These are phyloP conservation scores for Aphanomyces stellatus DNA, from an alignment of 352 stramenopile genomes.

Conservation along the genomic window DNA sequence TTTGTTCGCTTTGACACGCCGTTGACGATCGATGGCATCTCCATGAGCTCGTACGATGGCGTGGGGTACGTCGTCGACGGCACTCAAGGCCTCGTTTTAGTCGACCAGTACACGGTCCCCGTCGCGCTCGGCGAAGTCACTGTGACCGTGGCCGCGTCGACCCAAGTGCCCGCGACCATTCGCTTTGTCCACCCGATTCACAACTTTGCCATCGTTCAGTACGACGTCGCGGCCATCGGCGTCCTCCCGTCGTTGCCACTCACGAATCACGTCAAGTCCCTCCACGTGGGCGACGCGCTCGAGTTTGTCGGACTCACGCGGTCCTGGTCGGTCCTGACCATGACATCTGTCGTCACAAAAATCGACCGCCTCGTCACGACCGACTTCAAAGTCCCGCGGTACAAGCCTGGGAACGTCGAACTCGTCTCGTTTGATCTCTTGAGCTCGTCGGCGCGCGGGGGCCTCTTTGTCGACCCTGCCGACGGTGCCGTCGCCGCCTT, in stretches of 20 bases:
- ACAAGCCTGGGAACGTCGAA: slow-evolving; percentile 77
- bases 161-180: slow-evolving; percentile 79
- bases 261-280: slow-evolving; percentile 45
- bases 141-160: slow-evolving; percentile 79
- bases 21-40: slow-evolving; percentile 88
- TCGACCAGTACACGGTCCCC: slow-evolving; percentile 88
- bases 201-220: slow-evolving; percentile 87
- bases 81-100: slow-evolving; percentile 73
- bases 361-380: slow-evolving; percentile 67
- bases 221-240: slow-evolving; percentile 64
- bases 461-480: slow-evolving; percentile 74
- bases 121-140: slow-evolving; percentile 78
- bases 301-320: slow-evolving; percentile 80
- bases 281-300: slow-evolving; percentile 58
- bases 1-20: slow-evolving; percentile 89
- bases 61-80: slow-evolving; percentile 82
- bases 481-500: slow-evolving; percentile 58
- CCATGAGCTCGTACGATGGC: slow-evolving; percentile 78
- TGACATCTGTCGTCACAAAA: slow-evolving; percentile 80
- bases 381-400: slow-evolving; percentile 72
- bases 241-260: slow-evolving; percentile 34
- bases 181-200: slow-evolving; percentile 88
- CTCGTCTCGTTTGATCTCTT: slow-evolving; percentile 83
- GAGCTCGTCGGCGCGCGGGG: slow-evolving; percentile 74
- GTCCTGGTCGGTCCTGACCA: slow-evolving; percentile 78